phyloP scores from a whole-genome alignment of 352 stramenopile genomes.

The Peronospora destructor region DNA sequence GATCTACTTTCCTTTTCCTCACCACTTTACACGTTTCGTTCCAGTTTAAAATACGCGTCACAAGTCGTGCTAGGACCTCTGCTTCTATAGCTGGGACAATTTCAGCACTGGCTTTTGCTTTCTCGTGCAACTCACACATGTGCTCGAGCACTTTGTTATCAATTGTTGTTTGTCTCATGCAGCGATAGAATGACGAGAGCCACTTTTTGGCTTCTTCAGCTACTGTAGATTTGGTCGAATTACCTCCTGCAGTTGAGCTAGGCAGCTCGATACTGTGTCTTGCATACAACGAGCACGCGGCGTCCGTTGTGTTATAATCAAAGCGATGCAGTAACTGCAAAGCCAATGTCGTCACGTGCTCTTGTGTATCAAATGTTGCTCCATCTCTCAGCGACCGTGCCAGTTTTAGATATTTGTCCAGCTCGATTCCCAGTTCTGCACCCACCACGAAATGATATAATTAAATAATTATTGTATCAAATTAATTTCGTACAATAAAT shows the following conservation, averaged over 20 bases:
- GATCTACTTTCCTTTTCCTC: constrained; percentile 31
- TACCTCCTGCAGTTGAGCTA: constrained; percentile 12
- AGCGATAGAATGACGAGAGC: constrained; percentile 59
- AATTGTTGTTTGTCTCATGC: constrained; percentile 38
- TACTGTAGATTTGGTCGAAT: constrained; percentile 14
- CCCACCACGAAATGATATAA: not conserved
- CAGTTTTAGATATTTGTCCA: constrained; percentile 80
- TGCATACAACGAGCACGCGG: constrained; percentile 76
- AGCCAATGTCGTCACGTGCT: constrained; percentile 63
- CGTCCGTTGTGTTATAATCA: constrained; percentile 71
- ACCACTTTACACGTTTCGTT: constrained; percentile 32
- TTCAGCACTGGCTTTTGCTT: constrained; percentile 22
- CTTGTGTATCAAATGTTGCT: constrained; percentile 70
- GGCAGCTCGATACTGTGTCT: constrained; percentile 71
- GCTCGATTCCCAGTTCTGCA: constrained; percentile 45
- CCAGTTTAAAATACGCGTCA: constrained; percentile 53
- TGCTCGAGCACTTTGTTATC: constrained; percentile 31
- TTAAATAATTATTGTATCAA: not conserved
- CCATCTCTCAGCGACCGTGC: constrained; percentile 65
- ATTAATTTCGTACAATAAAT: not conserved
- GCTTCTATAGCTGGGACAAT: constrained; percentile 39
- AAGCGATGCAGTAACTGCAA: constrained; percentile 78
- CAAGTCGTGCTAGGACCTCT: constrained; percentile 44
- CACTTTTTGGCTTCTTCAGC: constrained; percentile 51
- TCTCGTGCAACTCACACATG: constrained; percentile 38